phyloP scores from a whole-genome alignment of 2,329 filamentous ascomycete species.

The Botrytis fragariae region DNA sequence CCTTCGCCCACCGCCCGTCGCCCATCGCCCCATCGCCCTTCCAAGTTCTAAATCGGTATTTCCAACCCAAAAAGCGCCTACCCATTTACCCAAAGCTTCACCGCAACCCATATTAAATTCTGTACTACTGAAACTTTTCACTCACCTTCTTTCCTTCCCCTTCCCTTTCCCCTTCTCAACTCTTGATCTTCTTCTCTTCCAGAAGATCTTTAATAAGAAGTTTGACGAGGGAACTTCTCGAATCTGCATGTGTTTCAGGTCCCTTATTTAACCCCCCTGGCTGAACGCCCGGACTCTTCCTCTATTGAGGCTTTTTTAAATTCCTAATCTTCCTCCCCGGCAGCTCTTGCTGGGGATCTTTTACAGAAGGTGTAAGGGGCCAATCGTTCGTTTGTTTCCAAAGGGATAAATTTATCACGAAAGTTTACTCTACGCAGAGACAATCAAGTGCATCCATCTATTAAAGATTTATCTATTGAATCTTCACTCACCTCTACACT shows the following conservation, averaged over 20 bases:
- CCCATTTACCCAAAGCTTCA: background rate
- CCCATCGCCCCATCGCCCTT: background rate
- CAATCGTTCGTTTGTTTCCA: conserved; percentile 7
- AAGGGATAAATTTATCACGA: conserved; percentile 12
- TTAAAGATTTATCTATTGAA: background rate
- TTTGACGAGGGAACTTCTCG: conserved; percentile 1
- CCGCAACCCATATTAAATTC: conserved; percentile 12
- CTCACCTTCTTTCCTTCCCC: background rate
- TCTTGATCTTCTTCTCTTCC: background rate
- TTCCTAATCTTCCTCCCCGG: conserved; percentile 5
- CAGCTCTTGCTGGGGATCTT: background rate
- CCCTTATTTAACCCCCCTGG: conserved; percentile 13
- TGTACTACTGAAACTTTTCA: background rate
- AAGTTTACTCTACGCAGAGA: background rate
- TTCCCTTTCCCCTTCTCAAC: background rate
- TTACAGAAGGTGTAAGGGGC: conserved; percentile 5
- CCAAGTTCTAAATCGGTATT: background rate
- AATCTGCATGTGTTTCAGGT: conserved; percentile 20
- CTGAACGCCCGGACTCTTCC: conserved; percentile 21
- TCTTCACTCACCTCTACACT: background rate
- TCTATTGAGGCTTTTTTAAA: background rate
- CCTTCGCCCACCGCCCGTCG: too few relatives aligned
- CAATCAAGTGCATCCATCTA: background rate
- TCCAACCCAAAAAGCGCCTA: too few relatives aligned
- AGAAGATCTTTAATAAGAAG: background rate